phyloP scores from a whole-genome alignment of 2,329 filamentous ascomycete species.

The Xylaria hypoxylon region DNA sequence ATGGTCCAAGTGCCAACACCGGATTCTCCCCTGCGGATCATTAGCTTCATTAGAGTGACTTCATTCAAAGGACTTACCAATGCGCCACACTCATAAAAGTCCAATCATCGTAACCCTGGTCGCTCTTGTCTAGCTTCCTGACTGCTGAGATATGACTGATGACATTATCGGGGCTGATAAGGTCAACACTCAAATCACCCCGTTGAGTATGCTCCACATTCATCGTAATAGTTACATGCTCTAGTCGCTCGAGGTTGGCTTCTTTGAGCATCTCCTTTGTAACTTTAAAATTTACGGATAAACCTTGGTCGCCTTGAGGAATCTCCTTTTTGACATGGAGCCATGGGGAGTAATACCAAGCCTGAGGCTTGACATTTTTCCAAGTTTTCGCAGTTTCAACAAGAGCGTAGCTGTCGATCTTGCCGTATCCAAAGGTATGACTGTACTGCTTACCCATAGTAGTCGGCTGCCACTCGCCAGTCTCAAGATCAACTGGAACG shows the following conservation, averaged over 20 bases:
- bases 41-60: slow-evolving; percentile 16
- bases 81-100: slow-evolving; percentile 99
- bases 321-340: slow-evolving; percentile 87
- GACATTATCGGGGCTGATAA: slow-evolving; percentile 84
- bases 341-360: slow-evolving; percentile 95
- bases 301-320: slow-evolving; percentile 83
- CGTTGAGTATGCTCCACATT: slow-evolving; percentile 89
- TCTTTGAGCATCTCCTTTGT: slow-evolving; percentile 82
- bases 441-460: slow-evolving; percentile 87
- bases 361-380: slow-evolving; percentile 91
- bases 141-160: slow-evolving; percentile 85
- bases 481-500: slow-evolving; percentile 78
- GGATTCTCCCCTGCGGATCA: slow-evolving; percentile 77
- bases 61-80: slow-evolving; percentile 70
- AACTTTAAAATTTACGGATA: slow-evolving; percentile 84
- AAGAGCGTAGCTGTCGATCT: slow-evolving; percentile 87
- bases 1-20: slow-evolving; percentile 92
- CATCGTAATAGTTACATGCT: slow-evolving; percentile 98
- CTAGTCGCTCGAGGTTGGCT: slow-evolving; percentile 86
- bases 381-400: slow-evolving; percentile 89
- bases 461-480: slow-evolving; percentile 83
- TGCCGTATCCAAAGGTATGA: slow-evolving; percentile 95
- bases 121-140: slow-evolving; percentile 74
- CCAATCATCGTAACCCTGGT: slow-evolving; percentile 88
- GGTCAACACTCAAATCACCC: slow-evolving; percentile 91